These are phyloP conservation scores for Psilocybe mexicana DNA, from an alignment of 1,284 basidiomycete genomes.

Conservation along the genomic window DNA sequence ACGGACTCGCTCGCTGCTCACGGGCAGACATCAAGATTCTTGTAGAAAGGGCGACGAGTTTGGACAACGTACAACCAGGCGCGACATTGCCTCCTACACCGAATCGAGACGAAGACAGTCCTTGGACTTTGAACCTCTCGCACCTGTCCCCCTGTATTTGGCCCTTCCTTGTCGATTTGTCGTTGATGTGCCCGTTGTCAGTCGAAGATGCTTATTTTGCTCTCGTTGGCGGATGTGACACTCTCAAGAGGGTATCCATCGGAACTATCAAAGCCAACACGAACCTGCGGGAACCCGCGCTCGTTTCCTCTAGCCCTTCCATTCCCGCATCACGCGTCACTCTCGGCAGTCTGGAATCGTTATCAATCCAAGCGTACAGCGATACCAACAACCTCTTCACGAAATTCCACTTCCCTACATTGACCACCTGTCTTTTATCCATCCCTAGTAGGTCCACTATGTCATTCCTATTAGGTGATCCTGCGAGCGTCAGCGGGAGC, in stretches of 20 bases:
- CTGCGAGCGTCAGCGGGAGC: background rate
- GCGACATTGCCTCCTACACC: too few species aligned
- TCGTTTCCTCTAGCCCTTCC: too few species aligned
- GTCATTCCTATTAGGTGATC: too few species aligned
- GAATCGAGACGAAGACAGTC: too few species aligned
- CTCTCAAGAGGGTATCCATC: background rate
- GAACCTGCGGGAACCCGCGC: too few species aligned
- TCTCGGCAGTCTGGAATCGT: background rate
- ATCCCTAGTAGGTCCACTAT: background rate
- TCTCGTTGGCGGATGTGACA: background rate
- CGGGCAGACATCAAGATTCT: background rate
- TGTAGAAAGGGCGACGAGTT: background rate
- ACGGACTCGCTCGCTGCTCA: background rate
- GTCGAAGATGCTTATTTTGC: background rate
- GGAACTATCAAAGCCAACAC: too few species aligned
- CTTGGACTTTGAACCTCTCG: background rate
- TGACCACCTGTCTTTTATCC: background rate
- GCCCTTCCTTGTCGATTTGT: background rate
- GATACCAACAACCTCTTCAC: background rate
- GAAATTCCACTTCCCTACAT: background rate
- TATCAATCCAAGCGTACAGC: background rate
- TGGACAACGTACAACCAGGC: too few species aligned
- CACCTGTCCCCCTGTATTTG: background rate
- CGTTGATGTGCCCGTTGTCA: background rate
- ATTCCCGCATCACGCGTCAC: background rate